phyloP scores from a whole-genome alignment of 148 eudicot species.

The Dysphania ambrosioides region DNA sequence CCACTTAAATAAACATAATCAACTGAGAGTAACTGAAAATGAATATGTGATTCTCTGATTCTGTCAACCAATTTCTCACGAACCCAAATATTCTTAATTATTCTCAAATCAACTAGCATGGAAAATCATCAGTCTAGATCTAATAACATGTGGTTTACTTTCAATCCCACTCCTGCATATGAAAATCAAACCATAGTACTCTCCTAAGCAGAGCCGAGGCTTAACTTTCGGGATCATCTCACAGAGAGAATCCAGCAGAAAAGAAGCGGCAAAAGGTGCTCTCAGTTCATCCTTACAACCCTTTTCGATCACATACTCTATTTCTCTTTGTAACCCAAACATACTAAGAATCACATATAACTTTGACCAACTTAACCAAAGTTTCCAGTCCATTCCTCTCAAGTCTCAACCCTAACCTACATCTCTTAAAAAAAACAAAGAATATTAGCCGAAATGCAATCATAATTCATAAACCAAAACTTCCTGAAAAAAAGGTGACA shows the following conservation, averaged over 20 bases:
- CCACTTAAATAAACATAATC: background rate
- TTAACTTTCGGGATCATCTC: background rate
- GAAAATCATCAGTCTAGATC: too few species aligned
- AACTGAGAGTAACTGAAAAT: background rate
- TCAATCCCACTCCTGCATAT: background rate
- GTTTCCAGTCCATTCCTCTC: too few species aligned
- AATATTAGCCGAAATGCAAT: too few species aligned
- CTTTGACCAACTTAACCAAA: background rate
- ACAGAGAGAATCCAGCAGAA: background rate
- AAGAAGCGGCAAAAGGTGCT: background rate
- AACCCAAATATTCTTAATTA: background rate
- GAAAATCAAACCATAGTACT: background rate
- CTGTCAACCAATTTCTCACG: background rate
- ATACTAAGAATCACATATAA: background rate
- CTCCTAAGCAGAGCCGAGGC: background rate
- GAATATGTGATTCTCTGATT: too few species aligned
- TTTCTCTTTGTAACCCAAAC: background rate
- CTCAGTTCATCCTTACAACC: background rate
- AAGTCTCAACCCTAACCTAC: too few species aligned
- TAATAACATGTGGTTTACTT: background rate
- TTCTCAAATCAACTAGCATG: background rate
- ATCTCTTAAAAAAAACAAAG: too few species aligned
- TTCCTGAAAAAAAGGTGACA: background rate
- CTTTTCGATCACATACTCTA: background rate
- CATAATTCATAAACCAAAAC: background rate